Evolutionary conservation across 345 rosid genomes (phyloP).

Genomic region (Leavenworthia alabamica): DNA sequence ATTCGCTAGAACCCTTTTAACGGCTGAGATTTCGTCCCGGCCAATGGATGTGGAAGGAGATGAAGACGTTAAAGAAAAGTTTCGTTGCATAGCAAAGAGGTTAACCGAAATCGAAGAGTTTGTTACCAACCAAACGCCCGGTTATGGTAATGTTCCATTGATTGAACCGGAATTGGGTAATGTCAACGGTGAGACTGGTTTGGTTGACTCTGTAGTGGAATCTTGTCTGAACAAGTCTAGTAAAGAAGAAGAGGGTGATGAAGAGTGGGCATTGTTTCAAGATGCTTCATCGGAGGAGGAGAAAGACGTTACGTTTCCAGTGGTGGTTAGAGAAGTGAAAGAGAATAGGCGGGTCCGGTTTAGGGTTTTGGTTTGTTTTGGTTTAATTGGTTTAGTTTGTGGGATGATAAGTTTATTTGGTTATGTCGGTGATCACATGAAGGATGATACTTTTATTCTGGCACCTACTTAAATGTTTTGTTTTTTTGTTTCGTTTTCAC

Average conservation of each 20-base stretch:
- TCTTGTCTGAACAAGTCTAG: neutral
- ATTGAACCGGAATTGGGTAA: neutral
- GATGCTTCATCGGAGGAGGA: conserved; percentile 9
- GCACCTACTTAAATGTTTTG: conserved; percentile 17
- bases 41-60: neutral
- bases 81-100: conserved; percentile 13
- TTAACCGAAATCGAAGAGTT: conserved; percentile 8
- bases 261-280: conserved; percentile 9
- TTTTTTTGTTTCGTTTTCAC: neutral
- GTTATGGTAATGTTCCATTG: neutral
- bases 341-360: neutral
- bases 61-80: neutral
- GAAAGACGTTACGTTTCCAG: neutral
- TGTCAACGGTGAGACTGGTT: neutral
- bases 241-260: neutral
- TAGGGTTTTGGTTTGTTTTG: conserved; percentile 5
- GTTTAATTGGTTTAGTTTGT: conserved; percentile 18
- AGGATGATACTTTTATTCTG: neutral
- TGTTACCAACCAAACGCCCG: neutral
- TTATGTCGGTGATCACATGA: neutral
- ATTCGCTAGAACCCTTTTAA: conserved; percentile 3
- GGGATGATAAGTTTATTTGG: neutral
- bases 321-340: neutral
- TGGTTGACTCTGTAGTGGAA: neutral
- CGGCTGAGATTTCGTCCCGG: conserved; percentile 21